Evolutionary conservation across 2,329 filamentous ascomycete genomes (phyloP).

Genomic region (Nemania abortiva): DNA sequence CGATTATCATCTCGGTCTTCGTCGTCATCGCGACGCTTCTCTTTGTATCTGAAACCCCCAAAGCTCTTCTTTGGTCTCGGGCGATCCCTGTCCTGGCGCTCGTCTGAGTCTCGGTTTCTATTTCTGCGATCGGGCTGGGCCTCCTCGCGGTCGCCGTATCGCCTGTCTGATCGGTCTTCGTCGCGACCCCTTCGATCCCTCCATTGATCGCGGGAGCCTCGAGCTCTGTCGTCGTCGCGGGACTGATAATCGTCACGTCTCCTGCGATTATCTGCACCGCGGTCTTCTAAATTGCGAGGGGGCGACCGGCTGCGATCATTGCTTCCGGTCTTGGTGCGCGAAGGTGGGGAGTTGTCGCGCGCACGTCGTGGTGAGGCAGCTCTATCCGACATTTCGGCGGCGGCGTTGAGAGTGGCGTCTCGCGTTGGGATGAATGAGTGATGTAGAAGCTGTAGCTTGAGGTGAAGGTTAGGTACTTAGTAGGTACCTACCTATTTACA

Average conservation of each 20-base stretch:
- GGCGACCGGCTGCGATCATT: conserved; percentile 49
- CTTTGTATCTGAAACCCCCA: conserved; percentile 71
- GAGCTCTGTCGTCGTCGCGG: conserved; percentile 35
- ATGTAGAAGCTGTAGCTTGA: conserved; percentile 10
- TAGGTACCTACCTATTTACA: too few species aligned
- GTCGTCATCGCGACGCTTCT: conserved; percentile 62
- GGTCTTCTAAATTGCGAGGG: conserved; percentile 39
- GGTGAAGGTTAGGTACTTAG: too few species aligned
- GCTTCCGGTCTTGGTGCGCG: conserved; percentile 42
- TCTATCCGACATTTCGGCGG: conserved; percentile 44
- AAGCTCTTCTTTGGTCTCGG: conserved; percentile 52
- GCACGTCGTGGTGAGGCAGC: conserved; percentile 37
- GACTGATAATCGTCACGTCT: conserved; percentile 43
- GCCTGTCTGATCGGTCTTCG: conserved; percentile 23
- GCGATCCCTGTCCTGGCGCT: conserved; percentile 38
- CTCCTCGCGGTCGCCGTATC: conserved; percentile 26
- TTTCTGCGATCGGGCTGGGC: conserved; percentile 35
- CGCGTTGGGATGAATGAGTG: conserved; percentile 3
- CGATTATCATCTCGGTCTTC: conserved; percentile 58
- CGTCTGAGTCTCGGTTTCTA: conserved; percentile 30
- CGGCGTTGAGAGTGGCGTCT: background rate
- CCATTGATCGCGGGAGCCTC: conserved; percentile 32
- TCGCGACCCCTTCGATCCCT: conserved; percentile 27
- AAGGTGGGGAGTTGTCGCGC: conserved; percentile 44
- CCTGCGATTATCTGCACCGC: conserved; percentile 39